Evolutionary conservation across 2,329 filamentous ascomycete genomes (phyloP).

Genomic region (Cryphonectria japonica): DNA sequence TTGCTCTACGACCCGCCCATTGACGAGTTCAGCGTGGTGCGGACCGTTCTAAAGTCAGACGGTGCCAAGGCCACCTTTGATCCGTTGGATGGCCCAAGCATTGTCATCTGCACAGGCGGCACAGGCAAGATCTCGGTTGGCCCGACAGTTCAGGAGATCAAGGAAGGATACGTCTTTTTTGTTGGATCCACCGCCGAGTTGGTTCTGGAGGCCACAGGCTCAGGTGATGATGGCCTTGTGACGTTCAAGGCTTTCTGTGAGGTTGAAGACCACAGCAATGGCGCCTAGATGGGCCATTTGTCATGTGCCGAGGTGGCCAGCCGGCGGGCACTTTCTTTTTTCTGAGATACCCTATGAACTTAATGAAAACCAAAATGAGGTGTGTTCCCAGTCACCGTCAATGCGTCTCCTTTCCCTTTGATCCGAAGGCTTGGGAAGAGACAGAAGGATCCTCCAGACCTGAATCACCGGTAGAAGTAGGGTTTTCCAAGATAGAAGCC

Average conservation of each 20-base stretch:
- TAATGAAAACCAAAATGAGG: neutral
- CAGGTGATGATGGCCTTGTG: constrained; percentile 69
- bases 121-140: constrained; percentile 85
- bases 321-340: neutral
- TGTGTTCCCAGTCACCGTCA: neutral
- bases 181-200: constrained; percentile 87
- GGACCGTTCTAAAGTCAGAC: constrained; percentile 70
- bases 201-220: constrained; percentile 67
- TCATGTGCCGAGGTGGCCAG: neutral
- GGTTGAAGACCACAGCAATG: constrained; percentile 58
- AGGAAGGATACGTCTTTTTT: constrained; percentile 77
- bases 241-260: constrained; percentile 96
- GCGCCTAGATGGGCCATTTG: constrained; percentile 38
- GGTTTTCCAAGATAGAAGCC: neutral
- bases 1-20: constrained; percentile 93
- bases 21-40: constrained; percentile 91
- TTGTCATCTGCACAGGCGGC: constrained; percentile 87
- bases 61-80: constrained; percentile 89
- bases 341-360: constrained; percentile 16
- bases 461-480: neutral
- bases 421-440: neutral
- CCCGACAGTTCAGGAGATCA: constrained; percentile 74
- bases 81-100: constrained; percentile 82
- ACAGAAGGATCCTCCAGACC: neutral
- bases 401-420: neutral